phyloP scores from a whole-genome alignment of 257 asterid genomes.

The Lavandula angustifolia region DNA sequence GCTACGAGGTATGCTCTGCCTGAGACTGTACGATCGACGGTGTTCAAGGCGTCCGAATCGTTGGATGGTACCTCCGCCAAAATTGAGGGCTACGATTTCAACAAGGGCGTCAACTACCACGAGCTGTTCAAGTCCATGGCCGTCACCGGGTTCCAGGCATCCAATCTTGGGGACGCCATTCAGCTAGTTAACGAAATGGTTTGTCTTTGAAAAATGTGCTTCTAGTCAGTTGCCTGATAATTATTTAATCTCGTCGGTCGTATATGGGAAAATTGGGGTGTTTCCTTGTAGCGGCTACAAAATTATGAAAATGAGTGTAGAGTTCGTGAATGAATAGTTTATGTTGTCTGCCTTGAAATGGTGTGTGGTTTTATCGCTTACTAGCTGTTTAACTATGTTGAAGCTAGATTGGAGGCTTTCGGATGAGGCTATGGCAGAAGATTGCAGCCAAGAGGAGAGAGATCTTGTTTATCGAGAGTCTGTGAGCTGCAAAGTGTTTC shows the following conservation, averaged over 20 bases:
- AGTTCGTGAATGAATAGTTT: constrained; percentile 5
- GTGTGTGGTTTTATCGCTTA: constrained; percentile 27
- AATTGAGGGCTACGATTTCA: constrained; percentile 90
- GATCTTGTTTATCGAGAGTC: constrained; percentile 59
- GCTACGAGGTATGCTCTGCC: constrained; percentile 41
- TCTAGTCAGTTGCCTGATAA: not conserved
- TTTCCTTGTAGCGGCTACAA: not conserved
- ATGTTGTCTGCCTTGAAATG: constrained; percentile 2
- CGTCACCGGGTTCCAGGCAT: constrained; percentile 90
- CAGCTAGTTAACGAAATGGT: constrained; percentile 82
- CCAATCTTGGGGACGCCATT: constrained; percentile 95
- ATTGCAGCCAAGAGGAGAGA: constrained; percentile 68
- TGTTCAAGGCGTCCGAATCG: constrained; percentile 67
- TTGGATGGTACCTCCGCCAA: constrained; percentile 52
- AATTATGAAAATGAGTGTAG: not conserved
- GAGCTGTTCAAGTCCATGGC: constrained; percentile 71
- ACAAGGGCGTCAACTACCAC: constrained; percentile 65
- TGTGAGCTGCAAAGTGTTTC: constrained; percentile 78
- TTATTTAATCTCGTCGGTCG: not conserved
- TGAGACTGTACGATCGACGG: constrained; percentile 55
- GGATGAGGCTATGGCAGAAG: constrained; percentile 64
- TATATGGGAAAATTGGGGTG: not conserved
- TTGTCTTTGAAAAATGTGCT: constrained; percentile 16
- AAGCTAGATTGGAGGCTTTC: constrained; percentile 98
- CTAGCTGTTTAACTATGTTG: constrained; percentile 33